These are phyloP conservation scores for Fusarium gaditjirri DNA, from an alignment of 2,329 filamentous ascomycete genomes.

Conservation along the genomic window DNA sequence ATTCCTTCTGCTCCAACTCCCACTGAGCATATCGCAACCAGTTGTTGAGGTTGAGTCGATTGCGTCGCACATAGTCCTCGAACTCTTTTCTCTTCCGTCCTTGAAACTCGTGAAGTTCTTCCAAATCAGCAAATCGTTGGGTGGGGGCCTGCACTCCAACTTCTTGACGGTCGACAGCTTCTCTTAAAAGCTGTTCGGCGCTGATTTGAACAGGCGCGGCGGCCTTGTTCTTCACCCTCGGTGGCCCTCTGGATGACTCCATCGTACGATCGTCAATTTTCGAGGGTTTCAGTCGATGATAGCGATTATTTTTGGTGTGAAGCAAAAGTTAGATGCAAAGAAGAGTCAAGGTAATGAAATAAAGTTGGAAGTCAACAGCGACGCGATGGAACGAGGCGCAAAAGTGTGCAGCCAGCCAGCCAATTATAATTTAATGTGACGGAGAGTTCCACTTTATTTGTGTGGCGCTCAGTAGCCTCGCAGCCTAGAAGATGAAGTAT, in stretches of 20 bases:
- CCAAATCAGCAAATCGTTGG: constrained; percentile 93
- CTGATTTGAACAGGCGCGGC: constrained; percentile 91
- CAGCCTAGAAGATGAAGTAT: constrained; percentile 38
- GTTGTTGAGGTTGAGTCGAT: constrained; percentile 96
- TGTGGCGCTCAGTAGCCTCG: constrained; percentile 46
- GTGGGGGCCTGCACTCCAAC: constrained; percentile 87
- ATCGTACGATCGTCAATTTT: constrained; percentile 62
- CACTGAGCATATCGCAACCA: constrained; percentile 98
- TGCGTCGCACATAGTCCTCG: constrained; percentile 96
- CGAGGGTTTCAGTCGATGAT: background rate
- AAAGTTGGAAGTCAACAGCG: constrained; percentile 19
- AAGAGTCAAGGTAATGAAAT: constrained; percentile 15
- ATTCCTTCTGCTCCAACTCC: constrained; percentile 99
- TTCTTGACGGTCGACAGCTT: constrained; percentile 97
- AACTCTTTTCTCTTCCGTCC: constrained; percentile 96
- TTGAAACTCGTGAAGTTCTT: constrained; percentile 98
- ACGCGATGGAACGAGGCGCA: constrained; percentile 44
- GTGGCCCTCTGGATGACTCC: constrained; percentile 91
- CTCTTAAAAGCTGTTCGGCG: constrained; percentile 94
- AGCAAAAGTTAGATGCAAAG: background rate
- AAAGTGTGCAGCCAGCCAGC: constrained; percentile 38
- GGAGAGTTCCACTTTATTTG: background rate
- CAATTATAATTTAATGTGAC: background rate
- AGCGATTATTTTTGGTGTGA: background rate
- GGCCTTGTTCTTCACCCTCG: constrained; percentile 98